Evolutionary conservation across 148 eudicot species (phyloP), one percentile per base, ranked within the genome.

Genomic region (Mesembryanthemum crystallinum): DNA sequence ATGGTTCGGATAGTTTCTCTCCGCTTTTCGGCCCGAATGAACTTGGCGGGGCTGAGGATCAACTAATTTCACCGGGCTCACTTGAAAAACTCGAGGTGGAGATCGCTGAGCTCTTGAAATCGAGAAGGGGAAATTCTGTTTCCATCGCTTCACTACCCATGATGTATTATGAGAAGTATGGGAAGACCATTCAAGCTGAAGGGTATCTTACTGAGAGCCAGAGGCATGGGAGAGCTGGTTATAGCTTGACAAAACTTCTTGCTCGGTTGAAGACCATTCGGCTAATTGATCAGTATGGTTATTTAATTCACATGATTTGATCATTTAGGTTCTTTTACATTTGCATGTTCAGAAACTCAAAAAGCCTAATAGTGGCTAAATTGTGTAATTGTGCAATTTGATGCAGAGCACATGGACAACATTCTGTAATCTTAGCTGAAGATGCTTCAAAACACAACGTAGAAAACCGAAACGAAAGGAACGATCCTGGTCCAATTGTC

Each of bases 121-220:
- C 78, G 1, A 74, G 80, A 72, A 77, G 86, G 52, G 90, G 87
- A 0, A 39, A 35, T 68, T 85, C 90, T 24, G 85, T 87, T 30
- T 85, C 90, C 17, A 85, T 87, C 54, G 89, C 90, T 62, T 84
- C 87, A 9, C 77, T 89, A 77, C 92, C 89, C n/a, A 74, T 79
- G 85, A 35, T 83, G 78, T 89, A 82, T 73, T 73, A 73, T 70
- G 90, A 84, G 29, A 87, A 69, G 73, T 89, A 80, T 70, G 86
- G 89, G 33, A 86, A 75, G 76, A 77, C 64, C 42, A 87, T 89
- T 76, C 89, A 84, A 49, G 92, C 92, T 6, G 89, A 85, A 37
- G 92, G 92, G 28, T 89, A 89, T 63, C 86, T 87, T 27, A 89
- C 92, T 1, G 92, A 89, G 77, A 89, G 92, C 83, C 88, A 87